Percentiles rank a stretch among this genome's conserved stretches.
Evolutionary conservation across 352 stramenopile genomes (phyloP).

Genomic region (Phytophthora ramorum): DNA sequence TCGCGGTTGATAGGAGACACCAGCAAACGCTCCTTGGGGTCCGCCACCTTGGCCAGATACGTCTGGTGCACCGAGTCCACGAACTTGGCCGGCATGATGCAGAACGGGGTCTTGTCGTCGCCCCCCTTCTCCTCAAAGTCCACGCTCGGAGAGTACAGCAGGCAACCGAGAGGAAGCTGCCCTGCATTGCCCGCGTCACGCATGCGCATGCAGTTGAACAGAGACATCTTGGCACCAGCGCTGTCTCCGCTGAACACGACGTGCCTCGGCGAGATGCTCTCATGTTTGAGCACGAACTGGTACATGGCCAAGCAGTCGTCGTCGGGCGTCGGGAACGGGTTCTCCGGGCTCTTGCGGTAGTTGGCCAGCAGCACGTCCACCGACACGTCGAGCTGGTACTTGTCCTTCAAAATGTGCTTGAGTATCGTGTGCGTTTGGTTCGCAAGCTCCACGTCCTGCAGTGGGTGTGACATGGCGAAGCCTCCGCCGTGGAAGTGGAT

Average conservation of each 20-base stretch:
- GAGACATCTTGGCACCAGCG: conserved; percentile 47
- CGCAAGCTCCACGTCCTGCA: conserved; percentile 38
- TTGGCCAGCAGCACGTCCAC: conserved; percentile 59
- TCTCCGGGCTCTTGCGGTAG: conserved; percentile 58
- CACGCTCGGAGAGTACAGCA: conserved; percentile 33
- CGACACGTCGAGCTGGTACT: conserved; percentile 24
- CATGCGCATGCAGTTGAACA: conserved; percentile 37
- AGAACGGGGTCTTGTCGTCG: conserved; percentile 32
- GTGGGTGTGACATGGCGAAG: conserved; percentile 39
- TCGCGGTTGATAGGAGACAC: conserved; percentile 30
- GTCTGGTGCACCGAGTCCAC: conserved; percentile 32
- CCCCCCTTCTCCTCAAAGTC: conserved; percentile 34
- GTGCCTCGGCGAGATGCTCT: conserved; percentile 32
- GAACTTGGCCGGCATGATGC: conserved; percentile 31
- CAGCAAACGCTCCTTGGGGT: conserved; percentile 20
- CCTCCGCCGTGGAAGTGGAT: conserved; percentile 59
- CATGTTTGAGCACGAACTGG: conserved; percentile 39
- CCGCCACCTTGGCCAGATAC: conserved; percentile 28
- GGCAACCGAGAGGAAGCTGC: conserved; percentile 21
- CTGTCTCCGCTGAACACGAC: conserved; percentile 55
- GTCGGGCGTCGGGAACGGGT: conserved; percentile 41
- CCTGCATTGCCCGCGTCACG: conserved; percentile 20
- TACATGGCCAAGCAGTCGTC: conserved; percentile 54
- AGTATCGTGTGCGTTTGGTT: conserved; percentile 31
- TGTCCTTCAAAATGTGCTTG: conserved; percentile 26